Conservation (phyloP, 495 filamentous ascomycete species). For the Astrothelium subdiscretum region DNA sequence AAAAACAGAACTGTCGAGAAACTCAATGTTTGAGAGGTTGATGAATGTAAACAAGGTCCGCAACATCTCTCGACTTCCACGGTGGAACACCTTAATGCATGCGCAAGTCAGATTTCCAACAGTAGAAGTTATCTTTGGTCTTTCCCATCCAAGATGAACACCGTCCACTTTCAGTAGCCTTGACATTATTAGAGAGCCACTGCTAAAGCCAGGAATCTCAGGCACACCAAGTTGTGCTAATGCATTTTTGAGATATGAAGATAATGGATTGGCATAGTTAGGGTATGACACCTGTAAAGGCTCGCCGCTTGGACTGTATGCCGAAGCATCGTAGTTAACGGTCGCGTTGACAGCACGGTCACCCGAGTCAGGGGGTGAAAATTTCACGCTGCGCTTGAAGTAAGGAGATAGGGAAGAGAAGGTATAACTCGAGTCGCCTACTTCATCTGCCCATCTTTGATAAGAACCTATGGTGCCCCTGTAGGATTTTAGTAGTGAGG, state of each 20-base stretch:
- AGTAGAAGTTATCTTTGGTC: no score
- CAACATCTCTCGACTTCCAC: no score
- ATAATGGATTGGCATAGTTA: constrained; percentile 35
- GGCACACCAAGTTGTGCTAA: background rate
- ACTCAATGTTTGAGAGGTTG: background rate
- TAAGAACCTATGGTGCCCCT: constrained; percentile 23
- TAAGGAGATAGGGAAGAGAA: constrained; percentile 40
- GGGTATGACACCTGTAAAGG: constrained; percentile 41
- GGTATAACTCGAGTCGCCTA: constrained; percentile 42
- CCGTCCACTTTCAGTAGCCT: no score
- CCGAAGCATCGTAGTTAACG: constrained; percentile 29
- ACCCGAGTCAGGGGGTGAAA: constrained; percentile 37
- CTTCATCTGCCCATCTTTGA: constrained; percentile 41
- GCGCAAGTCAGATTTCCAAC: no score
- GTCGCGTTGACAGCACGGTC: constrained; percentile 33
- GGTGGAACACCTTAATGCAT: no score
- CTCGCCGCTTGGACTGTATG: constrained; percentile 23
- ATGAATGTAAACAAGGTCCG: background rate
- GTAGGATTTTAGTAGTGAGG: no score
- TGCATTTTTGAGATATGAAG: constrained; percentile 25
- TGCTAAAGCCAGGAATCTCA: background rate
- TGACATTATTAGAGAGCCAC: no score
- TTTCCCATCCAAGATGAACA: no score
- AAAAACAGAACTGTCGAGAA: background rate
- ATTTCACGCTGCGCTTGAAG: constrained; percentile 39